Base-by-base conservation (phyloP, 257 asterid species). In the Forsythia suspensa region DNA sequence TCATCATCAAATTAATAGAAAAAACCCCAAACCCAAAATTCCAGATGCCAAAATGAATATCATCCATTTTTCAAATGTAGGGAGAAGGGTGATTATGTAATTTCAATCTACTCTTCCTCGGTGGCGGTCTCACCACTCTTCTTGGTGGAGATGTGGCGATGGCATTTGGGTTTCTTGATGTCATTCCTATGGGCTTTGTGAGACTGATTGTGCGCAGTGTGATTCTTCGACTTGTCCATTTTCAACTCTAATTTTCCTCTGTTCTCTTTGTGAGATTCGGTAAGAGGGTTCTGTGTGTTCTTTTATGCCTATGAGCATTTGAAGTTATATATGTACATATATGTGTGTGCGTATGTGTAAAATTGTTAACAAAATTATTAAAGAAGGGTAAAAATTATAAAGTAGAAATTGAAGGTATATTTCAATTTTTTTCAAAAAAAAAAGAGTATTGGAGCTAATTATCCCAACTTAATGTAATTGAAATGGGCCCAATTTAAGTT, bases 221-320 rank as follows among this genome's bases (percentile, higher is more conserved):
- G 98, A 71, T 93, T 93, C 96, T 93, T 93, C 63, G 96, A 93
- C 78, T 93, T 93, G 72, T 96, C 98, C 98, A 93, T 93, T 82
- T 43, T 80, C 41, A 55, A 44, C 78, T 70, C 74, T 29, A n/a
- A 63, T 73, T 75, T 59, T 84, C 16, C 78, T 72, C 75, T 9
- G 21, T 36, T 20, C 67, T 59, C 12, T 8, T n/a, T 6, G 13
- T 7, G 12, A 21, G 37, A 59, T 13, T 6, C 36, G 36, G 67
- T 36, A 59, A 59, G 13, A n/a, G 37, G 13, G 67, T 59, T 59
- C 4, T 59, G 37, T n/a, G 0, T 20, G 67, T 8, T 8, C 34
- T 8, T 6, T 10, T 20, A 59, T 20, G 1, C 9, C 34, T 8
- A 8, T 3, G 36, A 20, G 34, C 67, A 59, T 34, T 2, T 59